A percentile compares a stretch with the other conserved stretches of the same genome.
Conservation (phyloP, 257 asterid species). For the Petunia axillaris region DNA sequence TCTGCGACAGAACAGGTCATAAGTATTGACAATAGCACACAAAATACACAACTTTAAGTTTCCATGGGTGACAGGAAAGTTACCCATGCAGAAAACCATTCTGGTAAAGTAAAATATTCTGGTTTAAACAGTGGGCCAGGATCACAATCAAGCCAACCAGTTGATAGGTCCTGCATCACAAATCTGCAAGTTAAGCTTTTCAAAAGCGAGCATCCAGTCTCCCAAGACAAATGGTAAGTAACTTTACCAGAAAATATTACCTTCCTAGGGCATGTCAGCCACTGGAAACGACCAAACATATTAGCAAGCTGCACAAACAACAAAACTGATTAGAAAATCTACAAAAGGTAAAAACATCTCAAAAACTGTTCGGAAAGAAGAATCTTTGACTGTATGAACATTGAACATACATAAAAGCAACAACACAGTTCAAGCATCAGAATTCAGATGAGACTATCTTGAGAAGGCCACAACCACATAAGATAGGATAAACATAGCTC, state of each 20-base stretch:
- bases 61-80: constrained; percentile 20
- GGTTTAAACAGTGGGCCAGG: constrained; percentile 87
- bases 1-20: background rate
- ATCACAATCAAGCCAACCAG: constrained; percentile 96
- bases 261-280: constrained; percentile 99
- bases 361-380: background rate
- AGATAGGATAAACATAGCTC: background rate
- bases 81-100: constrained; percentile 85
- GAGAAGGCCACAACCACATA: constrained; percentile 19
- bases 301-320: constrained; percentile 75
- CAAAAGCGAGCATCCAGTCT: constrained; percentile 19
- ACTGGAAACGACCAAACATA: constrained; percentile 74
- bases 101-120: constrained; percentile 64
- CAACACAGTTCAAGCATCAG: background rate
- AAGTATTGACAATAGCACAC: background rate
- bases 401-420: constrained; percentile 2
- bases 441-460: background rate
- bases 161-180: constrained; percentile 76
- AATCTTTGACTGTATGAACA: background rate
- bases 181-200: constrained; percentile 25
- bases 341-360: constrained; percentile 18
- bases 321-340: constrained; percentile 20
- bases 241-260: constrained; percentile 43
- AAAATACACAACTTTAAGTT: background rate
- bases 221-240: constrained; percentile 7